Evolutionary conservation across 2,329 filamentous ascomycete genomes (phyloP).

Genomic region (Fonsecaea pugnacius): DNA sequence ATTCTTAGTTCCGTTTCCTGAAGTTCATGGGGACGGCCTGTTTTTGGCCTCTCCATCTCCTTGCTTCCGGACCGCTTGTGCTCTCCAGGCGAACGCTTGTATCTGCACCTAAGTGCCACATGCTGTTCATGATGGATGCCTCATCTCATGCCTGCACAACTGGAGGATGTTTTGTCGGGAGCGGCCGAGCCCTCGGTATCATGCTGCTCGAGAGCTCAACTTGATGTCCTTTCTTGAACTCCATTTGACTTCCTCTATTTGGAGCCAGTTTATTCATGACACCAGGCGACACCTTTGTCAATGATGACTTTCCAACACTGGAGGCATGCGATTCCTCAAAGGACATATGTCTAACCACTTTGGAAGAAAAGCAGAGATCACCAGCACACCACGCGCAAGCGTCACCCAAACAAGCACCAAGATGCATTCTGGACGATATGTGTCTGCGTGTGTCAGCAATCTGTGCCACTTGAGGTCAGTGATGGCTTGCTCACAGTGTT

Average conservation of each 20-base stretch:
- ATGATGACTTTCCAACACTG: too few relatives aligned
- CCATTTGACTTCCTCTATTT: neutral
- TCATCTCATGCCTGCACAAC: neutral
- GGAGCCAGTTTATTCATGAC: neutral
- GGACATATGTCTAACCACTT: too few relatives aligned
- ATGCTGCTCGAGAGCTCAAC: neutral
- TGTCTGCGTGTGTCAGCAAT: neutral
- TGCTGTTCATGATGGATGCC: neutral
- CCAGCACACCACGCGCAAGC: too few relatives aligned
- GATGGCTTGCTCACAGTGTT: neutral
- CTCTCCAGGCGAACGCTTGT: neutral
- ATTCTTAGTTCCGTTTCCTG: neutral
- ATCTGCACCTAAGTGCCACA: neutral
- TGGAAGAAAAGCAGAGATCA: too few relatives aligned
- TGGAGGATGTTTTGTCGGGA: neutral
- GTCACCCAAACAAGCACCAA: too few relatives aligned
- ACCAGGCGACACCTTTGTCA: neutral
- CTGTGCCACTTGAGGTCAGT: neutral
- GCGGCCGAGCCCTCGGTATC: neutral
- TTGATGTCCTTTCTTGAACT: neutral
- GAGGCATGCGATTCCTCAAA: too few relatives aligned
- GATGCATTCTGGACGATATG: neutral
- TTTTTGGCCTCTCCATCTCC: slow-evolving; percentile 4
- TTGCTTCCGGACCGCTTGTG: neutral
- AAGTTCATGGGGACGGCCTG: neutral